Conservation (phyloP, 257 asterid genomes). For the Penstemon newberryi region DNA sequence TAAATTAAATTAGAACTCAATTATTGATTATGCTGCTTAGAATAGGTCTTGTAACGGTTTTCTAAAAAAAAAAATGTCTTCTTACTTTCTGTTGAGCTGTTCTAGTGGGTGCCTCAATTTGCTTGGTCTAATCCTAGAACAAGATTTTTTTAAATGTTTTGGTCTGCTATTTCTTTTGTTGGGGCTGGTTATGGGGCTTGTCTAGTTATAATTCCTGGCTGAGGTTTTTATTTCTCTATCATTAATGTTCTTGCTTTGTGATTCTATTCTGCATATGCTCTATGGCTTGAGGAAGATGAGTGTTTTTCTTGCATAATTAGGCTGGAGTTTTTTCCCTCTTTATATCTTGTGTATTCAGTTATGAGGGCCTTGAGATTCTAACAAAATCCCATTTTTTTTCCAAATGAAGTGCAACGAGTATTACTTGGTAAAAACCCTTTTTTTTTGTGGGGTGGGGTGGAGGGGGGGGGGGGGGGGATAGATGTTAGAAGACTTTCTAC, state of each 20-base stretch:
- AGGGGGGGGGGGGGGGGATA: neutral
- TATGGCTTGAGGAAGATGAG: slow-evolving; percentile 27
- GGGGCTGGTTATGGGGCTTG: neutral
- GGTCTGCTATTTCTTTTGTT: neutral
- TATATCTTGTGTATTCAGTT: no score
- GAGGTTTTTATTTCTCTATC: neutral
- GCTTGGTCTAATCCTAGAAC: neutral
- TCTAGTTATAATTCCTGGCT: neutral
- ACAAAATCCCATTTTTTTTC: neutral
- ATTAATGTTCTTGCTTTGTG: neutral
- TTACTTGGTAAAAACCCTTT: neutral
- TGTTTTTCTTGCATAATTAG: no score
- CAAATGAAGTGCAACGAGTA: neutral
- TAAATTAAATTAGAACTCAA: neutral
- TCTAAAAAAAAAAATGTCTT: no score
- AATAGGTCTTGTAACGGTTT: neutral
- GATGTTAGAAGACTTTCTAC: slow-evolving; percentile 24
- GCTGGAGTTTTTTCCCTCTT: no score
- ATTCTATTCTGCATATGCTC: neutral
- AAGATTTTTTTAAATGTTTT: neutral
- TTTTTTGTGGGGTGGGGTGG: no score
- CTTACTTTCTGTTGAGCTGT: no score
- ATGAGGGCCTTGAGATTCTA: slow-evolving; percentile 3
- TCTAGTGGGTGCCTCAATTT: neutral
- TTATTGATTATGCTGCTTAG: neutral